Conservation (phyloP, 2,329 filamentous ascomycete genomes). For the Purpureocillium lavendulum region DNA sequence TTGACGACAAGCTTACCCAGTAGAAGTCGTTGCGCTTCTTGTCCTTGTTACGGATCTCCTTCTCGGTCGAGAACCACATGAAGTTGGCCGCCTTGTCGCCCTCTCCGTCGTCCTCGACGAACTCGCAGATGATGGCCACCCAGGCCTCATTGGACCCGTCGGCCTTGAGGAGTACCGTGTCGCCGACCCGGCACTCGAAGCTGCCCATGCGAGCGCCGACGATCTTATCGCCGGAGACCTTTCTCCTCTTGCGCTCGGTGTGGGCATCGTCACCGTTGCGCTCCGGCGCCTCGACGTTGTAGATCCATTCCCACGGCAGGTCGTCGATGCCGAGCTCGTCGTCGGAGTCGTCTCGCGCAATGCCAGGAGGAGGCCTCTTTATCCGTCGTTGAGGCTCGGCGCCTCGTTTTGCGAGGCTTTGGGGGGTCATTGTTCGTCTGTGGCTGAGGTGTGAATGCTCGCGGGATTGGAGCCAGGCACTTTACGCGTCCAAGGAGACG, state of each 20-base stretch:
- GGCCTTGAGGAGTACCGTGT: constrained; percentile 79
- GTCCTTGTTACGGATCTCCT: constrained; percentile 74
- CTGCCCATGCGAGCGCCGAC: constrained; percentile 73
- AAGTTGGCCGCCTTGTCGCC: constrained; percentile 72
- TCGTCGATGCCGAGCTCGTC: constrained; percentile 74
- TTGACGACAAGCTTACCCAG: too few species aligned
- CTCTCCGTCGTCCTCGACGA: constrained; percentile 61
- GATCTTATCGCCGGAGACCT: constrained; percentile 41
- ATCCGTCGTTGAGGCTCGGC: constrained; percentile 11
- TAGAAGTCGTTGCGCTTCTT: constrained; percentile 77
- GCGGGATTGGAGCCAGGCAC: constrained; percentile 3
- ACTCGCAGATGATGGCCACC: constrained; percentile 83
- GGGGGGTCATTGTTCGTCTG: constrained; percentile 16
- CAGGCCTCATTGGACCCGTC: constrained; percentile 82
- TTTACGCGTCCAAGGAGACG: constrained; percentile 22
- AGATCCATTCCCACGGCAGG: constrained; percentile 73
- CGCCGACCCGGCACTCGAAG: constrained; percentile 75
- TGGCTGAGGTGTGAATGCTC: constrained; percentile 1
- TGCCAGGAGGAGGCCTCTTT: constrained; percentile 33
- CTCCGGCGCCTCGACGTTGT: constrained; percentile 32
- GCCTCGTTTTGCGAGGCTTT: constrained; percentile 8
- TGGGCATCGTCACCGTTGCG: constrained; percentile 15
- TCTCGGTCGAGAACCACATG: constrained; percentile 92
- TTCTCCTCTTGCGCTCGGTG: constrained; percentile 26
- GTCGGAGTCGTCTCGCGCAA: constrained; percentile 72